Evolutionary conservation across 129 eudicot species (phyloP), one percentile per base, ranked within the genome.

Genomic region (Pseudognaphalium luteoalbum): DNA sequence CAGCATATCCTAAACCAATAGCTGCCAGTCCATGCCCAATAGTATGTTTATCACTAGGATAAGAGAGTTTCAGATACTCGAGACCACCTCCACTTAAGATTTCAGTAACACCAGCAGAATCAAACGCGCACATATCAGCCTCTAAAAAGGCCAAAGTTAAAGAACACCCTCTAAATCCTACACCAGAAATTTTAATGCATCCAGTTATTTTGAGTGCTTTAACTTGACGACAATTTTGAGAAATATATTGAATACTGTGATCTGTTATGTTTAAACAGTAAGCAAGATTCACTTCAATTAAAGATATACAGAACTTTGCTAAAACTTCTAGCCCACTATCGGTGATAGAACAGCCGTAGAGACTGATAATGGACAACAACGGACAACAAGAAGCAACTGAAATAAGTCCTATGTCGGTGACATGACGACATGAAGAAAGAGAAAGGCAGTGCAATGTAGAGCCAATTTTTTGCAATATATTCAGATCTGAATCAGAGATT

Each of bases 41-140:
- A 32, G 34, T 2, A 21, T 83, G 2, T 0, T 52, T 17, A n/a
- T 52, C 28, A 1, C 28, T 1, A 15, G 59, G 20, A 16, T 16
- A 66, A 14, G 88, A 83, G 22, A 88, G 57, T 54, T 80, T 85
- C 34, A 91, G 66, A 63, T 91, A 91, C 28, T 25, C 28, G 28
- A 25, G 28, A 25, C 28, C 28, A 25, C 28, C 28, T 25, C 28
- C 28, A 25, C 68, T 85, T 83, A 37, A 91, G 83, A 22, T 88
- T 91, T 6, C 94, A 91, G 20, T 91, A 90, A 88, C 76, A 8
- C 97, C 97, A 63, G 81, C 75, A 0, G 89, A 82, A 37, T 88
- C 87, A 41, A 88, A 86, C 39, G 44, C 78, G 71, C 97, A 91
- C 6, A 80, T 65, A 68, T 86, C 84, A 11, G 93, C 97, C 79